Evolutionary conservation across 73 alveolate species (phyloP).

Genomic region (Effrenium voratum): DNA sequence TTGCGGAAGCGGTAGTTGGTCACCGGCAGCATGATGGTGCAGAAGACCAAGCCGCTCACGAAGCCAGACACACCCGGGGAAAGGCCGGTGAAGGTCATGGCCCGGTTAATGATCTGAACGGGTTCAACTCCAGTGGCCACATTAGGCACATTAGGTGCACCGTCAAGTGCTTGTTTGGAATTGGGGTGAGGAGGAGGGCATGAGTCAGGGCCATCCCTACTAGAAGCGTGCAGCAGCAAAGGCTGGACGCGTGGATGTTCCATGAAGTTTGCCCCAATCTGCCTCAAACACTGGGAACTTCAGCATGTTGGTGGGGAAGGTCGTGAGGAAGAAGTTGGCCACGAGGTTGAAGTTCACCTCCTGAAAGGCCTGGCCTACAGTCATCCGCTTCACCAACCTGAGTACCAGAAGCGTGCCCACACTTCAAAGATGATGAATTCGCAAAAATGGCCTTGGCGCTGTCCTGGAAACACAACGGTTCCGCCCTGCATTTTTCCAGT

Average conservation of each 20-base stretch:
- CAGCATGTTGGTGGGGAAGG: constrained; percentile 57
- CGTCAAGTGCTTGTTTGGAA: not conserved
- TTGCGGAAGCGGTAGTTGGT: constrained; percentile 77
- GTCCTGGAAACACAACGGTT: too few species aligned
- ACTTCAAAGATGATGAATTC: too few species aligned
- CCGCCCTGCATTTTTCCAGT: too few species aligned
- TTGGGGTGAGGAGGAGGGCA: not conserved
- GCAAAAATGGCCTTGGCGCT: too few species aligned
- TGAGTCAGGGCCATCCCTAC: not conserved
- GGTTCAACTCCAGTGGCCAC: too few species aligned
- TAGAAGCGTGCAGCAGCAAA: not conserved
- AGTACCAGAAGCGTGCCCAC: too few species aligned
- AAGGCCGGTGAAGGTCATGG: not conserved
- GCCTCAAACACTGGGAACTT: constrained; percentile 43
- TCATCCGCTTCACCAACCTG: not conserved
- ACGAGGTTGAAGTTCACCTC: not conserved
- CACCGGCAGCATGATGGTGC: constrained; percentile 92
- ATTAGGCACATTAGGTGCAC: not conserved
- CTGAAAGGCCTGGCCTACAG: constrained; percentile 11
- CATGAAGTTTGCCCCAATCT: not conserved
- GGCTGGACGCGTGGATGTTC: not conserved
- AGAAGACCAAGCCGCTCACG: constrained; percentile 44
- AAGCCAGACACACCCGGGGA: constrained; percentile 8
- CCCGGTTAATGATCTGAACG: not conserved
- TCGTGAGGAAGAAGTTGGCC: constrained; percentile 52